These are phyloP conservation scores for Anthracocystis walkeri DNA, from an alignment of 1,284 basidiomycete genomes.

Conservation along the genomic window DNA sequence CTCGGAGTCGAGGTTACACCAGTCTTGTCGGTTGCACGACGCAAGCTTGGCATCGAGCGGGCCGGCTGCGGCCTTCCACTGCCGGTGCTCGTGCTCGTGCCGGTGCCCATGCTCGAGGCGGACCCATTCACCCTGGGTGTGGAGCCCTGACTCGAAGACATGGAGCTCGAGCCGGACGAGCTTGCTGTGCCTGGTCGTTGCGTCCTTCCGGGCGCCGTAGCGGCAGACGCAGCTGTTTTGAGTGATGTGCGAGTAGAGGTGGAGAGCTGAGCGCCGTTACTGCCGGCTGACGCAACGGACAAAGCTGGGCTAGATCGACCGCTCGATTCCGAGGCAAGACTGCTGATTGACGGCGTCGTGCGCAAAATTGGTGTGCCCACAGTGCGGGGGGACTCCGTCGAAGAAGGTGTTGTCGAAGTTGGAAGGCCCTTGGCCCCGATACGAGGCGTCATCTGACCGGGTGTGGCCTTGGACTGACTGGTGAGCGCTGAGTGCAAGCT, in stretches of 20 bases:
- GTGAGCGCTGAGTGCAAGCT: slow-evolving; percentile 47
- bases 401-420: slow-evolving; percentile 10
- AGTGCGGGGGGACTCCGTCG: slow-evolving; percentile 29
- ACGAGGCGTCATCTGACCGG: slow-evolving; percentile 29
- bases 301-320: slow-evolving; percentile 45
- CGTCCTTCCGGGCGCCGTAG: slow-evolving; percentile 9
- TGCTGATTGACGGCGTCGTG: slow-evolving; percentile 33
- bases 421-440: slow-evolving; percentile 28
- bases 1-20: slow-evolving; percentile 32
- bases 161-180: slow-evolving; percentile 12
- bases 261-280: slow-evolving; percentile 28
- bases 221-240: slow-evolving; percentile 1
- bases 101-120: slow-evolving; percentile 5
- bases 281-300: slow-evolving; percentile 29
- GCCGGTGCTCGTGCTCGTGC: not conserved
- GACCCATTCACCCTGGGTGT: slow-evolving; percentile 14
- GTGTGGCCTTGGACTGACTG: slow-evolving; percentile 16
- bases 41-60: slow-evolving; percentile 47
- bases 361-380: slow-evolving; percentile 19
- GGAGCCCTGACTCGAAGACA: slow-evolving; percentile 14
- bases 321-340: slow-evolving; percentile 37
- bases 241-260: slow-evolving; percentile 29
- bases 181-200: slow-evolving; percentile 26
- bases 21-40: slow-evolving; percentile 25
- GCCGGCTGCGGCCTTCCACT: slow-evolving; percentile 30